These are phyloP conservation scores for Blastomyces percursus DNA, from an alignment of 2,329 filamentous ascomycete species.

Conservation along the genomic window DNA sequence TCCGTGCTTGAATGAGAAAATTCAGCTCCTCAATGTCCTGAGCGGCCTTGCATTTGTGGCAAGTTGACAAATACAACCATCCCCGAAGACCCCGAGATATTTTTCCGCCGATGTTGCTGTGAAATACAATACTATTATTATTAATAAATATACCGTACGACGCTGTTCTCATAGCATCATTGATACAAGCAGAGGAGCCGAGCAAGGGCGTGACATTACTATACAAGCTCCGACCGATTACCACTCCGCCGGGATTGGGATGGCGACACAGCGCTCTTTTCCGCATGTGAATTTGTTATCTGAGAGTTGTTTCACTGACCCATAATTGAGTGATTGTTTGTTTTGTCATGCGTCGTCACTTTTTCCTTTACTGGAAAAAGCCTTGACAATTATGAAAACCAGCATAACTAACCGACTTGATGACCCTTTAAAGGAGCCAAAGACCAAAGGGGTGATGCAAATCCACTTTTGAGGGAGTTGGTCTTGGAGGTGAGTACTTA, in stretches of 20 bases:
- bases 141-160: neutral
- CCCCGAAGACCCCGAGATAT: neutral
- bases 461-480: neutral
- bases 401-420: neutral
- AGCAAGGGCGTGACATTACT: conserved; percentile 1
- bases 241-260: conserved; percentile 2
- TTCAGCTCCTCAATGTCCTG: neutral
- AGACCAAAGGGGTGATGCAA: neutral
- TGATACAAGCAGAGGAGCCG: neutral
- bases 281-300: neutral
- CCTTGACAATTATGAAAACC: neutral
- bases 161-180: neutral
- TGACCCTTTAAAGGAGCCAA: neutral
- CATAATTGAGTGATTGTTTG: neutral
- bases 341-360: neutral
- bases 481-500: neutral
- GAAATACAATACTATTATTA: neutral
- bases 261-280: neutral
- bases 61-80: neutral
- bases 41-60: neutral
- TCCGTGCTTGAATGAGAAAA: neutral
- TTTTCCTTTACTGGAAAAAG: neutral
- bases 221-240: conserved; percentile 4
- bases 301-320: neutral
- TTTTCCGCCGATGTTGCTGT: neutral